Conservation (phyloP, 768 basidiomycete species). For the Auriscalpium orientale region DNA sequence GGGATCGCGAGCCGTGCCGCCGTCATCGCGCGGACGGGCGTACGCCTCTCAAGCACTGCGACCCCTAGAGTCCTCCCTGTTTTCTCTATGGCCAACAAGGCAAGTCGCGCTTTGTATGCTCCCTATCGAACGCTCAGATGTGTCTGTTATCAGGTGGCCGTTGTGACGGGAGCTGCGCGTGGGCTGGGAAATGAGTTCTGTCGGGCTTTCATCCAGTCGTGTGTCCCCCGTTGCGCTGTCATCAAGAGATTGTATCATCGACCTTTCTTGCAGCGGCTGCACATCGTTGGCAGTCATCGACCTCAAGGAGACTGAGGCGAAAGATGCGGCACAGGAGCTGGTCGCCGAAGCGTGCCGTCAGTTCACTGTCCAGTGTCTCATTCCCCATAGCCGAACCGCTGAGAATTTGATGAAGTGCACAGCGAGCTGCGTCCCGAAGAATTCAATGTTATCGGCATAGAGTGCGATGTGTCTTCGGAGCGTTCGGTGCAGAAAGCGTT, state of each 20-base stretch:
- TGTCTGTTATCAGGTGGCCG: slow-evolving; percentile 53
- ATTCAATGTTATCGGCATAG: slow-evolving; percentile 65
- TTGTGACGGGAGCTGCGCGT: slow-evolving; percentile 89
- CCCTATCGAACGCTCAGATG: neutral
- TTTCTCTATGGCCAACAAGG: slow-evolving; percentile 78
- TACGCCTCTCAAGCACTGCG: slow-evolving; percentile 10
- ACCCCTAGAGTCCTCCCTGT: slow-evolving; percentile 51
- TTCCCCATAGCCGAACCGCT: slow-evolving; percentile 14
- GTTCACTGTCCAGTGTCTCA: slow-evolving; percentile 19
- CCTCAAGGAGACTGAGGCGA: slow-evolving; percentile 62
- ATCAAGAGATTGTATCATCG: neutral
- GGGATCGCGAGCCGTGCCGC: neutral
- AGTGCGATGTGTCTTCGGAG: slow-evolving; percentile 87
- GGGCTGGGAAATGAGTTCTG: slow-evolving; percentile 91
- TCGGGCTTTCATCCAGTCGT: slow-evolving; percentile 84
- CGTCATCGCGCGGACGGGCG: slow-evolving; percentile 15
- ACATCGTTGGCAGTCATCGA: slow-evolving; percentile 76
- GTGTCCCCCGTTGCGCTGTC: slow-evolving; percentile 8
- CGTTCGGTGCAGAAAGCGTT: slow-evolving; percentile 69
- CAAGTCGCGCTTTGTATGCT: slow-evolving; percentile 19
- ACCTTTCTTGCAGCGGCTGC: slow-evolving; percentile 56
- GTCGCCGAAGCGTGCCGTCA: slow-evolving; percentile 42
- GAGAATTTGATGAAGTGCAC: slow-evolving; percentile 34
- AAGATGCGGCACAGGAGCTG: slow-evolving; percentile 64
- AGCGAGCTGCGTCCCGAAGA: slow-evolving; percentile 48